Evolutionary conservation across 1,284 basidiomycete genomes (phyloP), one percentile per base, ranked within the genome.

Genomic region (Pyrrhoderma lamaoense): DNA sequence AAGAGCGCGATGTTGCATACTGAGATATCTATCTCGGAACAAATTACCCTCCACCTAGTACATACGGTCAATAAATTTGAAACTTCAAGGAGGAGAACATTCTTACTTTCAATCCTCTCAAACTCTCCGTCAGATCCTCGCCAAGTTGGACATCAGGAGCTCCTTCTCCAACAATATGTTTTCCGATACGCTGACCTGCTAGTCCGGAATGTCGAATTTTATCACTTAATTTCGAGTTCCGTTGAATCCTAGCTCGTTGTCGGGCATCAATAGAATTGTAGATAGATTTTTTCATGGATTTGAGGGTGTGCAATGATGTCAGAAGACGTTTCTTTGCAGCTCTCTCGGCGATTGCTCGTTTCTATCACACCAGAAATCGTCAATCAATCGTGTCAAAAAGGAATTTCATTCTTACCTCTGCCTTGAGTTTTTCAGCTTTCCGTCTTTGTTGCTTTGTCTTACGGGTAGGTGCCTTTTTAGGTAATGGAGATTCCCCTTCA

Each of bases 41-140:
- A 95, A 68, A 65, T 95, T 96, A 27, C 93, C 93, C 69, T 96
- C 93, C 16, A 90, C 88, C 89, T 93, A 19, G 36, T 21, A 14
- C 31, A 34, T 34, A 42, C 38, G 19, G 38, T 7, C 5, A 40
- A 40, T 22, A 22, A 22, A 7, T 7, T 7, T 40, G 11, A 31
- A 7, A 13, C 16, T 18, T 21, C 1, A 21, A 8, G 39, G 45
- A 38, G 31, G 18, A n/a, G 7, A 35, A 51, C 3, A 36, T 42
- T 51, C 74, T 31, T 54, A 89, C 90, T 78, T 93, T 93, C 59
- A 99, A 69, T 47, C 76, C 84, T 45, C 94, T 71, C 59, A 98
- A 67, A 61, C 75, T 91, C 67, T 98, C 95, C 53, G 80, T 86
- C 37, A 98, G 68, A 62, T 98, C 93, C 59, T 97, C 93, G 3